Evolutionary conservation across 192 early-diverging fungal species (phyloP).

Genomic region (Dimargaris cristalligena): DNA sequence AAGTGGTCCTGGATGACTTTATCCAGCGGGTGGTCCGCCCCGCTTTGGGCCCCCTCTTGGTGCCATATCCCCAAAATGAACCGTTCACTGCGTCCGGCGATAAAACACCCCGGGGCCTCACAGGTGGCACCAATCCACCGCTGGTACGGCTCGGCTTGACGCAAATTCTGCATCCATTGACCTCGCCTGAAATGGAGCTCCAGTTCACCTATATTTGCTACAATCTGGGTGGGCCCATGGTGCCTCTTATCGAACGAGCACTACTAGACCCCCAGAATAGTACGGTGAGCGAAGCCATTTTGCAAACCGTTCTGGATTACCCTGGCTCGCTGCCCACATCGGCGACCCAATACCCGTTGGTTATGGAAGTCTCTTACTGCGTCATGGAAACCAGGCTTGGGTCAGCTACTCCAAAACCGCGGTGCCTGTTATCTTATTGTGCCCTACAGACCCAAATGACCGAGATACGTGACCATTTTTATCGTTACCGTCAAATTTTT

Average conservation of each 20-base stretch:
- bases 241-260: neutral
- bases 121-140: no score
- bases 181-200: conserved; percentile 7
- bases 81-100: neutral
- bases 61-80: neutral
- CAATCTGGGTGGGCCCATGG: neutral
- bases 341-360: neutral
- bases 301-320: conserved; percentile 2
- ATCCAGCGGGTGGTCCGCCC: neutral
- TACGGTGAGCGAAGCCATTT: neutral
- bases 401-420: neutral
- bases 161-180: neutral
- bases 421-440: neutral
- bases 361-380: neutral
- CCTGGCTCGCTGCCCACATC: conserved; percentile 1
- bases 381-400: neutral
- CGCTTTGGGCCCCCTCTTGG: neutral
- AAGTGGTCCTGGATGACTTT: neutral
- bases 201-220: neutral
- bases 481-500: neutral
- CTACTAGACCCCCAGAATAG: neutral
- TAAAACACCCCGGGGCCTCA: neutral
- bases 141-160: neutral
- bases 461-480: neutral
- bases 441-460: neutral